Percentiles rank a stretch among this genome's conserved stretches.
Conservation (phyloP, 2,329 filamentous ascomycete species). For the Lizonia empirigonia region DNA sequence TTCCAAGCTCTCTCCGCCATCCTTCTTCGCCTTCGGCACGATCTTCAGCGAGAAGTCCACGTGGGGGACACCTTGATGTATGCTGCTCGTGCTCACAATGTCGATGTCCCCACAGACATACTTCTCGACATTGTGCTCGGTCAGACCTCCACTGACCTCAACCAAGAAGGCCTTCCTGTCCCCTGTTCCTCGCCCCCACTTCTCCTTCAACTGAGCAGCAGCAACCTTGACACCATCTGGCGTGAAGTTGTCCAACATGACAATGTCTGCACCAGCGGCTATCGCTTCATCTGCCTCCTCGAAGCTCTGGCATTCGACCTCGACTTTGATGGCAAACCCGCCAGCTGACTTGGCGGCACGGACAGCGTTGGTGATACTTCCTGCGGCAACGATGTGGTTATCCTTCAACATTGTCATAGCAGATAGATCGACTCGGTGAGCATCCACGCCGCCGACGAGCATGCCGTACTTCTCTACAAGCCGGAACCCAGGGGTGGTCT, state of each 20-base stretch:
- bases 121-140: constrained; percentile 76
- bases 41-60: constrained; percentile 98
- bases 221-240: constrained; percentile 77
- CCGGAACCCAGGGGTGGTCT: constrained; percentile 95
- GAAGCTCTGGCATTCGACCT: constrained; percentile 92
- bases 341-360: constrained; percentile 79
- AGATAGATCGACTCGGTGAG: constrained; percentile 83
- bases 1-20: constrained; percentile 21
- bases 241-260: constrained; percentile 97
- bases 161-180: constrained; percentile 71
- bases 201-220: constrained; percentile 75
- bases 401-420: constrained; percentile 99
- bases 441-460: constrained; percentile 89
- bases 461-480: constrained; percentile 98
- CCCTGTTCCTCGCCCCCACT: constrained; percentile 71
- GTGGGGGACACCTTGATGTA: constrained; percentile 92
- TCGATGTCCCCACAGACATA: constrained; percentile 88
- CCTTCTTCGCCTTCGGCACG: constrained; percentile 50
- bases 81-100: constrained; percentile 93
- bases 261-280: constrained; percentile 85
- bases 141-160: constrained; percentile 91
- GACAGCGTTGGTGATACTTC: constrained; percentile 84
- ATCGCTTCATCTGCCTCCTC: constrained; percentile 91
- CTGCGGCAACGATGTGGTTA: constrained; percentile 93
- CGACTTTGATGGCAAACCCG: constrained; percentile 91